These are phyloP conservation scores for Salvia sclarea DNA, from an alignment of 305 asterid genomes.

Conservation along the genomic window DNA sequence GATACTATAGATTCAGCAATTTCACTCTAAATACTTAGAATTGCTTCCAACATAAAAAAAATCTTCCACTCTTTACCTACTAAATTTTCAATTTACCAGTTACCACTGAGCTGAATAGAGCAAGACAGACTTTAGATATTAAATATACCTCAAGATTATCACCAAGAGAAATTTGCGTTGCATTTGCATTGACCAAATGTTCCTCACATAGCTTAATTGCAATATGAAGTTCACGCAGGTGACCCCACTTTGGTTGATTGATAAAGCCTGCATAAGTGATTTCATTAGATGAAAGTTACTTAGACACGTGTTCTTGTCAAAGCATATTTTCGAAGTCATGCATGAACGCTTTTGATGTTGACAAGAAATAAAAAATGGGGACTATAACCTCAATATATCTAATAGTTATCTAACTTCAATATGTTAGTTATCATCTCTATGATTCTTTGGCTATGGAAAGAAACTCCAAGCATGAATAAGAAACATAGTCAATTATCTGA, in stretches of 20 bases:
- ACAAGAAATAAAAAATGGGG: background rate
- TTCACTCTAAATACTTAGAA: background rate
- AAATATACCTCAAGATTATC: slow-evolving; percentile 65
- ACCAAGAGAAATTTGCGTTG: slow-evolving; percentile 61
- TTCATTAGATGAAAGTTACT: slow-evolving; percentile 11
- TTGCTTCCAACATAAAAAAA: background rate
- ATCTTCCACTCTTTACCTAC: background rate
- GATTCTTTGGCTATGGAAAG: background rate
- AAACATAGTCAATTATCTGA: background rate
- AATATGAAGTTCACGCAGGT: slow-evolving; percentile 69
- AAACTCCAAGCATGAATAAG: slow-evolving; percentile 5
- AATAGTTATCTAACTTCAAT: background rate
- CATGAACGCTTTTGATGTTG: background rate
- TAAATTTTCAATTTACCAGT: slow-evolving; percentile 20
- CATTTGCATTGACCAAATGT: slow-evolving; percentile 60
- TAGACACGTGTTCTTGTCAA: background rate
- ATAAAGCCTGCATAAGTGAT: slow-evolving; percentile 52
- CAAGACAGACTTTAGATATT: background rate
- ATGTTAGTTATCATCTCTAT: background rate
- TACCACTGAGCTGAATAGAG: background rate
- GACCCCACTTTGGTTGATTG: slow-evolving; percentile 86
- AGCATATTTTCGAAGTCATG: background rate
- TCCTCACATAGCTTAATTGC: slow-evolving; percentile 76
- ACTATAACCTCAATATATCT: background rate
- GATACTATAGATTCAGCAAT: background rate